Percentiles rank a stretch among this genome's conserved stretches.
These are phyloP conservation scores for Kurtzmaniella natalensis DNA, from an alignment of 1,139 yeast genomes.

Conservation along the genomic window DNA sequence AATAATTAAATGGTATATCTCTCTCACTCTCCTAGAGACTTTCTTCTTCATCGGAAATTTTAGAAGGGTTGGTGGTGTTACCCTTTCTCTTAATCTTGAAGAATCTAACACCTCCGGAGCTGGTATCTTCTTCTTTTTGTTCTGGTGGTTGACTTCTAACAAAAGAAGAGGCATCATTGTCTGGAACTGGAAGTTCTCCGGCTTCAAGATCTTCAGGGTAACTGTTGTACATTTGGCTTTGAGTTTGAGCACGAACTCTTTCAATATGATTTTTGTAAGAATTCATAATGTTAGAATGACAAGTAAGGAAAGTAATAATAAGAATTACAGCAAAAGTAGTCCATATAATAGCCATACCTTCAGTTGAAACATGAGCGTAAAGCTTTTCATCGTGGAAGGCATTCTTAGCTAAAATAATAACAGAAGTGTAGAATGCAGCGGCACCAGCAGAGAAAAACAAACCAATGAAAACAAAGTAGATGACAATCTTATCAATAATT, in stretches of 20 bases:
- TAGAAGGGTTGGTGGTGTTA: conserved; percentile 21
- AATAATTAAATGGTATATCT: background rate
- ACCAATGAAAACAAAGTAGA: conserved; percentile 50
- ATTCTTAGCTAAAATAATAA: conserved; percentile 57
- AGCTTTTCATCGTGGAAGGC: conserved; percentile 50
- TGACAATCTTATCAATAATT: conserved; percentile 49
- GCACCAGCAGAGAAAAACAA: conserved; percentile 54
- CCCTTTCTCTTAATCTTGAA: conserved; percentile 67
- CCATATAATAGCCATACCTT: conserved; percentile 64
- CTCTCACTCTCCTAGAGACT: no score
- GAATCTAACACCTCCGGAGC: conserved; percentile 65
- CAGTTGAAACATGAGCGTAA: conserved; percentile 49
- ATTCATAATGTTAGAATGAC: conserved; percentile 47
- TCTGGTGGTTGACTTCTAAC: conserved; percentile 35
- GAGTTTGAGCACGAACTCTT: conserved; percentile 25
- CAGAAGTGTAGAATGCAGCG: conserved; percentile 66
- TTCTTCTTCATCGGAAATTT: conserved; percentile 56
- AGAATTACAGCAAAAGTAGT: conserved; percentile 55
- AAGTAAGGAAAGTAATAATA: conserved; percentile 50
- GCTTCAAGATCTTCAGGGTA: conserved; percentile 10
- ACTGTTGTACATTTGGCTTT: conserved; percentile 12
- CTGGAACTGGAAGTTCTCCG: conserved; percentile 11
- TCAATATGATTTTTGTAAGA: conserved; percentile 44
- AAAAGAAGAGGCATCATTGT: conserved; percentile 43
- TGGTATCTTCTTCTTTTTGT: conserved; percentile 27